Evolutionary conservation across 2,329 filamentous ascomycete genomes (phyloP).

Genomic region (Bretziella fagacearum): DNA sequence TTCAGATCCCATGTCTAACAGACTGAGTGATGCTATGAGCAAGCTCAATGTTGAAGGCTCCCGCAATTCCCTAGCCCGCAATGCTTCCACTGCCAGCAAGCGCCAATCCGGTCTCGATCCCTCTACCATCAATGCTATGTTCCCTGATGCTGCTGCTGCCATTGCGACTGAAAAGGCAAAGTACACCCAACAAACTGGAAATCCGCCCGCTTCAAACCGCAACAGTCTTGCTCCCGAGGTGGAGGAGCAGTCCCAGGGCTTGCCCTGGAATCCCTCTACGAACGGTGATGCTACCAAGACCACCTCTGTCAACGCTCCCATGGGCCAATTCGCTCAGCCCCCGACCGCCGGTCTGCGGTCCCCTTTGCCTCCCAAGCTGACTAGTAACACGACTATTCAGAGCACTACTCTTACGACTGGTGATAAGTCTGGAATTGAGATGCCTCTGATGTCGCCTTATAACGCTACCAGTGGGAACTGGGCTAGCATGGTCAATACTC

Average conservation of each 20-base stretch:
- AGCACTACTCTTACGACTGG: constrained; percentile 41
- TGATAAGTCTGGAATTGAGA: constrained; percentile 50
- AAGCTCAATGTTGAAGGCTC: constrained; percentile 79
- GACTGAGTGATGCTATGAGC: constrained; percentile 89
- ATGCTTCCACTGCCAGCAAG: constrained; percentile 59
- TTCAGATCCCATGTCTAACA: constrained; percentile 88
- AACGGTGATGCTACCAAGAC: constrained; percentile 44
- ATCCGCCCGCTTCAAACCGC: constrained; percentile 75
- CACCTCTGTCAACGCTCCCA: constrained; percentile 59
- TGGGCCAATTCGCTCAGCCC: constrained; percentile 90
- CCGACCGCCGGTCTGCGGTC: constrained; percentile 61
- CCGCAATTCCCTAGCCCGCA: constrained; percentile 70
- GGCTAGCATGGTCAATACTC: constrained; percentile 97
- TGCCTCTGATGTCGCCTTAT: constrained; percentile 76
- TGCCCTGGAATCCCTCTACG: constrained; percentile 54
- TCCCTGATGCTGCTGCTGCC: constrained; percentile 93
- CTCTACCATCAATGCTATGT: constrained; percentile 95
- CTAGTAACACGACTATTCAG: constrained; percentile 55
- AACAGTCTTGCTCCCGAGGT: constrained; percentile 51
- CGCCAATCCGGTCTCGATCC: constrained; percentile 88
- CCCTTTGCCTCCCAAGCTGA: constrained; percentile 48
- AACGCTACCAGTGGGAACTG: constrained; percentile 67
- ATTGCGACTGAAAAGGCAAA: constrained; percentile 97
- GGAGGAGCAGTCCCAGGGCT: constrained; percentile 47
- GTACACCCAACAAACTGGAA: constrained; percentile 87